Evolutionary conservation across 1,284 basidiomycete genomes (phyloP).

Genomic region (Acaromyces ingoldii): DNA sequence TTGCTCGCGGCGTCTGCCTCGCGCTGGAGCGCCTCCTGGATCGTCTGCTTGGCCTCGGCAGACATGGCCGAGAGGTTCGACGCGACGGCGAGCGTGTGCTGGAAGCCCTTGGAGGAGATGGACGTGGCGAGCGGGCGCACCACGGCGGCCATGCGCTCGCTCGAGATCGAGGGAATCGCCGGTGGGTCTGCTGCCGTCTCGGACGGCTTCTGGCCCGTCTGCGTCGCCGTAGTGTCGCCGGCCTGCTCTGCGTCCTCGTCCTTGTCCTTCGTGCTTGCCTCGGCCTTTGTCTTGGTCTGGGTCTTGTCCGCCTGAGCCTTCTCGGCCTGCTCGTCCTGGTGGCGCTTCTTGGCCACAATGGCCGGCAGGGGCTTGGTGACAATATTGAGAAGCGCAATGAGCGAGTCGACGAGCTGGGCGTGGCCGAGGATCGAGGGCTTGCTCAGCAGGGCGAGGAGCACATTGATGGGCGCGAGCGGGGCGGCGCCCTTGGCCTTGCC

Average conservation of each 20-base stretch:
- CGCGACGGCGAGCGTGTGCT: conserved; percentile 47
- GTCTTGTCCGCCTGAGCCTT: background rate
- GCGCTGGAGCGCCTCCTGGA: conserved; percentile 35
- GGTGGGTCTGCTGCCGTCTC: background rate
- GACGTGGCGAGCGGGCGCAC: conserved; percentile 45
- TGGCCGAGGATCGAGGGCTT: conserved; percentile 43
- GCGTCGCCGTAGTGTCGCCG: background rate
- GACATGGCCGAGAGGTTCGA: conserved; percentile 38
- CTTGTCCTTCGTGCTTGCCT: conserved; percentile 5
- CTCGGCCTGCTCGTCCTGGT: conserved; percentile 10
- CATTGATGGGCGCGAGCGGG: conserved; percentile 35
- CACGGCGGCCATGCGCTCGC: conserved; percentile 36
- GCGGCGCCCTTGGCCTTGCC: conserved; percentile 36
- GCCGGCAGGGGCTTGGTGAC: conserved; percentile 40
- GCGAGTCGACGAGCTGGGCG: conserved; percentile 43
- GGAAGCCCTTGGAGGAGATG: conserved; percentile 47
- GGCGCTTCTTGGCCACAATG: conserved; percentile 10
- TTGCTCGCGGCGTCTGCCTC: conserved; percentile 38
- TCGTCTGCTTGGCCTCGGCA: conserved; percentile 33
- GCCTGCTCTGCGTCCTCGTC: conserved; percentile 1
- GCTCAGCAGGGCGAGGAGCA: conserved; percentile 37
- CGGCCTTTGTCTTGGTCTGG: background rate
- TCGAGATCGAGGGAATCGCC: conserved; percentile 19
- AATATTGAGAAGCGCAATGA: conserved; percentile 41
- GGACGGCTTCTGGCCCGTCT: background rate